Evolutionary conservation across 495 filamentous ascomycete genomes (phyloP), one percentile per base, ranked within the genome.

Genomic region (Bacidia rubella): DNA sequence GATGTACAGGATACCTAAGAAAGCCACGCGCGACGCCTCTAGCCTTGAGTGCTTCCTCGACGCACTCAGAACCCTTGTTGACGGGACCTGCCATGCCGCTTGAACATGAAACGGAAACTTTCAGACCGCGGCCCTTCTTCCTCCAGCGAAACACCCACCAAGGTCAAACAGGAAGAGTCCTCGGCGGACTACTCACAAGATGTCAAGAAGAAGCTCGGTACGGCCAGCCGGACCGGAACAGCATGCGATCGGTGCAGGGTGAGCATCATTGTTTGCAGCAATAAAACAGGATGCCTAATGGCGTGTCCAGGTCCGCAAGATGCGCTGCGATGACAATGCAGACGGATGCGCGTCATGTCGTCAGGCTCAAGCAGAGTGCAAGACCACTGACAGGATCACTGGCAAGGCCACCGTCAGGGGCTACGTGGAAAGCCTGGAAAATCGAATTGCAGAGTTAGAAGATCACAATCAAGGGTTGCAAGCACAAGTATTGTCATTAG

Each of bases 221-320:
- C 73, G 19, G 81, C 80, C 47, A 80, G 75, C 19, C 74, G 87
- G 17, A 92, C 85, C 0, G 85, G 86, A 2, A 87, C 92, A 64
- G 89, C 89, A 3, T 95, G 89, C 73, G 89, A 95, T 62, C 75
- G 89, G 47, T 95, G 89, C 73, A 88, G 88, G 74, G 87, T 89
- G 69, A 53, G 75, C 66, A 21, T 44, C 38, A 12, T 39, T 27
- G 26, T 20, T 21, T 15, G 2, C 42, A 45, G 20, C 29, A 19
- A 24, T 15, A 44, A 11, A 3, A 15, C 3, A 24, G 2, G 43
- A 56, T 49, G 4, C 45, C 41, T 48, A 19, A 35, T 22, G 53
- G 29, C 12, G 17, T 53, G 11, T 53, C n/a, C n/a, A 90, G 87
- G 72, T 87, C 38, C 81, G 87, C 23, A 90, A 90, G 66, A 89